Evolutionary conservation across 352 stramenopile genomes (phyloP).

Genomic region (Globisporangium parvum): DNA sequence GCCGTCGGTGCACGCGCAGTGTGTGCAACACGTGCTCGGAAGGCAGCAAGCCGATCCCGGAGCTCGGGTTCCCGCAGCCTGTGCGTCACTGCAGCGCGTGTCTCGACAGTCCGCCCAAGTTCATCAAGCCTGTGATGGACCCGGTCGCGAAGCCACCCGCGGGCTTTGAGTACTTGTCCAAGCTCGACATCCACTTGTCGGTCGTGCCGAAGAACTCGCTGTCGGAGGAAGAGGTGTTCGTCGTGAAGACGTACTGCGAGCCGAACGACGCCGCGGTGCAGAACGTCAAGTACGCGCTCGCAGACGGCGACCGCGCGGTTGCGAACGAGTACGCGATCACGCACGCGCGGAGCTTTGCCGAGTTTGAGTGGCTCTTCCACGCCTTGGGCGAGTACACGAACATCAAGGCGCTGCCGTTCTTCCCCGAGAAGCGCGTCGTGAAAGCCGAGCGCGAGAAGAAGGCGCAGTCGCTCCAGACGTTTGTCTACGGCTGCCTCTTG

Average conservation of each 20-base stretch:
- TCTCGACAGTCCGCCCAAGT: constrained; percentile 73
- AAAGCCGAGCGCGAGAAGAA: constrained; percentile 50
- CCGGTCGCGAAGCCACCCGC: constrained; percentile 67
- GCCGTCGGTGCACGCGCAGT: constrained; percentile 76
- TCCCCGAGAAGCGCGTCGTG: constrained; percentile 61
- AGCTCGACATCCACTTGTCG: constrained; percentile 71
- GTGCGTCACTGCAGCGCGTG: constrained; percentile 80
- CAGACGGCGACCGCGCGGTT: constrained; percentile 52
- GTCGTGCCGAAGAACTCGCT: constrained; percentile 39
- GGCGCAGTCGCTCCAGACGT: constrained; percentile 52
- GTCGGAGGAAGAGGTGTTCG: constrained; percentile 55
- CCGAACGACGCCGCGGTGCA: constrained; percentile 55
- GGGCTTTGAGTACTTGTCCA: constrained; percentile 81
- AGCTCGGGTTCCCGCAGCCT: constrained; percentile 69
- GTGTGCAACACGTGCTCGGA: constrained; percentile 83
- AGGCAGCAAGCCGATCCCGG: constrained; percentile 75
- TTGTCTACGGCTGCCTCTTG: constrained; percentile 75
- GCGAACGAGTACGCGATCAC: constrained; percentile 80
- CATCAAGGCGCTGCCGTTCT: constrained; percentile 72
- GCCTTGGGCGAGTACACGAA: constrained; percentile 76
- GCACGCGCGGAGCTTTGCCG: constrained; percentile 56
- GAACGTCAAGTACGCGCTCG: constrained; percentile 40
- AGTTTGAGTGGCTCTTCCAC: constrained; percentile 81
- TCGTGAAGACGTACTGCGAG: constrained; percentile 79
- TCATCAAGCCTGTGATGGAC: constrained; percentile 75